Evolutionary conservation across 345 rosid genomes (phyloP).

Genomic region (Gossypium bickii): DNA sequence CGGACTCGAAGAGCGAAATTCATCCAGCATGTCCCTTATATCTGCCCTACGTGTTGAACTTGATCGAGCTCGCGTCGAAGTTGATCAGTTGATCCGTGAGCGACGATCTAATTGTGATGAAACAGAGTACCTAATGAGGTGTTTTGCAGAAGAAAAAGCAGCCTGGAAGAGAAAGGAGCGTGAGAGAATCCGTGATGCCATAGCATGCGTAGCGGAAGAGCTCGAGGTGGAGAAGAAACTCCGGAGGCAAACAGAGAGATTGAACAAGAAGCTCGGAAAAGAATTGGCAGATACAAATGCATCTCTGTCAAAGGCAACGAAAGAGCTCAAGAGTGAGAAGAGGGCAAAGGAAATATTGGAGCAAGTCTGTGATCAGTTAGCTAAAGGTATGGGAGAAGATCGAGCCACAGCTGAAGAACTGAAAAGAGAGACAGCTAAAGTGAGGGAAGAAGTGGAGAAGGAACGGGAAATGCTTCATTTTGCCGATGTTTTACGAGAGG

Average conservation of each 20-base stretch:
- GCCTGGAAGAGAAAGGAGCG: constrained; percentile 55
- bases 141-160: constrained; percentile 59
- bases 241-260: constrained; percentile 64
- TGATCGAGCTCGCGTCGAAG: constrained; percentile 51
- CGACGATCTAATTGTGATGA: constrained; percentile 33
- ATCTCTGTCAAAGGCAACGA: constrained; percentile 32
- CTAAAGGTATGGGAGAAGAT: constrained; percentile 68
- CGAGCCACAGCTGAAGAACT: constrained; percentile 53
- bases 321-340: constrained; percentile 70
- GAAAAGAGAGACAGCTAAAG: constrained; percentile 54
- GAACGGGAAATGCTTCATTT: constrained; percentile 96
- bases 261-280: constrained; percentile 78
- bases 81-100: constrained; percentile 51
- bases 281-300: constrained; percentile 61
- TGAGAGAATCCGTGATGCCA: constrained; percentile 41
- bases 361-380: constrained; percentile 84
- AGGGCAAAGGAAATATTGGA: constrained; percentile 80
- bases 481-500: constrained; percentile 89
- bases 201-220: constrained; percentile 54
- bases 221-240: constrained; percentile 67
- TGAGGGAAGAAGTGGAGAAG: constrained; percentile 76
- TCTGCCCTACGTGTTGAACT: constrained; percentile 63
- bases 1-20: constrained; percentile 49
- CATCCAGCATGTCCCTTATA: constrained; percentile 47
- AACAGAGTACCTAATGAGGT: constrained; percentile 42